Base-by-base conservation (phyloP, 352 stramenopile genomes). In the Heterotrichella gracilis region DNA sequence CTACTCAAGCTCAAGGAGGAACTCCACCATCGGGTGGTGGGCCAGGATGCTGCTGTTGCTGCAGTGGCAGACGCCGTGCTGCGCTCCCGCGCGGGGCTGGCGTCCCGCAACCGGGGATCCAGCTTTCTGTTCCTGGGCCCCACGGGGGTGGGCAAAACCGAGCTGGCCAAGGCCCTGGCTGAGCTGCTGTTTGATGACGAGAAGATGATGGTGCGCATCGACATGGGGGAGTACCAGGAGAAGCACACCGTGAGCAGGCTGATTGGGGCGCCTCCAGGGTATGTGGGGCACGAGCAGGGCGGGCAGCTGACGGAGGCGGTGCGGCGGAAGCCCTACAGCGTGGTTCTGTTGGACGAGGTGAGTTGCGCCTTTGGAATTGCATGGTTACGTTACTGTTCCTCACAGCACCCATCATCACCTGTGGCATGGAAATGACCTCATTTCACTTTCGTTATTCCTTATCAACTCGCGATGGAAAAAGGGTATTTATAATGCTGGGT, bases 221-320 rank as follows among this genome's bases (percentile, higher is more conserved):
- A 97, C 70, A 96, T 96, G 89, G 89, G 78, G 42, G 89, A 97
- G 76, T 97, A 95, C 77, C 95, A 93, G 80, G 89, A 96, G 76
- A 82, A 92, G 70, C 86, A 95, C 74, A 89, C 83, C 0, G 87
- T 96, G 0, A 78, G 82, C 13, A 73, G 87, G 14, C 74, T 97
- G 22, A 87, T 96, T 41, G 90, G 89, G n/a, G 79, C 85, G 0
- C 88, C 89, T 0, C 89, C 90, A 22, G 90, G 89, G 53, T 96
- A 96, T 75, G 79, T 97, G 64, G 89, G 90, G 13, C 79, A 94
- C 72, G 85, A 95, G 19, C 82, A 93, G 73, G 87, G 87, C 23
- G 91, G 91, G 0, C 85, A 95, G 71, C 73, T 97, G 19, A 96
- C 89, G 0, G 90, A 96, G 74, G 85, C 87, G 1, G 86, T 97